Conservation (phyloP, 345 rosid genomes). For the Citrus sp. region DNA sequence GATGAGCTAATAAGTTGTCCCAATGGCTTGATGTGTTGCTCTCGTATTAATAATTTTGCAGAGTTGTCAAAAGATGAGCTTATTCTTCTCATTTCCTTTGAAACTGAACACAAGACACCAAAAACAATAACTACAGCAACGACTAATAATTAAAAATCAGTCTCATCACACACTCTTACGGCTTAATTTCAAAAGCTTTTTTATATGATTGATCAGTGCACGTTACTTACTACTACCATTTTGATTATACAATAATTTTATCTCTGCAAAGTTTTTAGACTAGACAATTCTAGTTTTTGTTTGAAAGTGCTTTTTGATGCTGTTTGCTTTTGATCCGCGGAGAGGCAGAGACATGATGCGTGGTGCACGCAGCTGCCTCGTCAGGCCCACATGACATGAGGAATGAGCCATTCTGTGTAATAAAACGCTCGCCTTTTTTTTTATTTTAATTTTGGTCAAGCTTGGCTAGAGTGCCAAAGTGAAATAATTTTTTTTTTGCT, state of each 20-base stretch:
- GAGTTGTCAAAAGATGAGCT: constrained; percentile 13
- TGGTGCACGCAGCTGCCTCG: constrained; percentile 19
- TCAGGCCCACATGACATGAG: constrained; percentile 20
- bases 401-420: constrained; percentile 2
- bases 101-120: constrained; percentile 10
- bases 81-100: neutral
- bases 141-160: neutral
- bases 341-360: constrained; percentile 14
- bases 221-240: neutral
- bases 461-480: constrained; percentile 3
- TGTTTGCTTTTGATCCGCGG: neutral
- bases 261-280: neutral
- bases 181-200: neutral
- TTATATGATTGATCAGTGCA: constrained; percentile 7
- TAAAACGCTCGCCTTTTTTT: neutral
- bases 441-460: constrained; percentile 8
- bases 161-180: neutral
- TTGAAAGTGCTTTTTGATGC: neutral
- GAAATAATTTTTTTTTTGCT: constrained; percentile 8
- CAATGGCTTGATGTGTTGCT: constrained; percentile 11
- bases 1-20: constrained; percentile 14
- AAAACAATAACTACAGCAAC: neutral
- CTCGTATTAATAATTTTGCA: constrained; percentile 8
- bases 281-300: neutral
- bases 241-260: too few species aligned